Percentiles rank a stretch among this genome's conserved stretches.
Evolutionary conservation across 1,139 yeast species (phyloP).

Genomic region (Taphrina deformans): DNA sequence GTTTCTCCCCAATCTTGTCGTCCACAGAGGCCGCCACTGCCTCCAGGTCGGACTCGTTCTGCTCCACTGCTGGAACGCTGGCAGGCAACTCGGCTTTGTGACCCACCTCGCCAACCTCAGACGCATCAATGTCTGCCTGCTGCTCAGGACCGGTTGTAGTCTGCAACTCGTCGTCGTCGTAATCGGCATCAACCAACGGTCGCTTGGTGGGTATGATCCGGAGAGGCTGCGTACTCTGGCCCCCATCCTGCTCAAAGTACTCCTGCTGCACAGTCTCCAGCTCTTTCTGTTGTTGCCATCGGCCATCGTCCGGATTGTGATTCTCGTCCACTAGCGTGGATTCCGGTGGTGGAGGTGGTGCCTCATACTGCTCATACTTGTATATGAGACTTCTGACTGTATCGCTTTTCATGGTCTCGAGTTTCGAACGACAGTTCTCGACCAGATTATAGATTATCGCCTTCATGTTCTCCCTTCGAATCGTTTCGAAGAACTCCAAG

Average conservation of each 20-base stretch:
- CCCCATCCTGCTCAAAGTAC: conserved; percentile 38
- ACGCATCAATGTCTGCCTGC: not conserved
- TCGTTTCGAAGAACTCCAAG: conserved; percentile 66
- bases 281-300: conserved; percentile 35
- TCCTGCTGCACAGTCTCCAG: conserved; percentile 35
- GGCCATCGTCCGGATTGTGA: conserved; percentile 29
- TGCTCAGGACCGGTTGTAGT: not conserved
- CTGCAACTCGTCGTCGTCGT: conserved; percentile 9
- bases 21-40: conserved; percentile 1
- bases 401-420: conserved; percentile 43
- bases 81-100: not conserved
- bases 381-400: conserved; percentile 29
- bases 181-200: conserved; percentile 20
- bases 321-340: conserved; percentile 44
- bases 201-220: conserved; percentile 18
- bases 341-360: conserved; percentile 41
- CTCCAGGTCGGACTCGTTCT: not conserved
- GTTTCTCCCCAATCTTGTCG: conserved; percentile 19
- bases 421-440: conserved; percentile 43
- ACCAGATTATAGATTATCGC: conserved; percentile 54
- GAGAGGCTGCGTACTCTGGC: conserved; percentile 40
- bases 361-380: conserved; percentile 35
- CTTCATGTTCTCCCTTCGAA: conserved; percentile 44
- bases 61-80: not conserved
- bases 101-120: not conserved